phyloP scores from a whole-genome alignment of 164 flowering plant genomes.

The Sedum album region DNA sequence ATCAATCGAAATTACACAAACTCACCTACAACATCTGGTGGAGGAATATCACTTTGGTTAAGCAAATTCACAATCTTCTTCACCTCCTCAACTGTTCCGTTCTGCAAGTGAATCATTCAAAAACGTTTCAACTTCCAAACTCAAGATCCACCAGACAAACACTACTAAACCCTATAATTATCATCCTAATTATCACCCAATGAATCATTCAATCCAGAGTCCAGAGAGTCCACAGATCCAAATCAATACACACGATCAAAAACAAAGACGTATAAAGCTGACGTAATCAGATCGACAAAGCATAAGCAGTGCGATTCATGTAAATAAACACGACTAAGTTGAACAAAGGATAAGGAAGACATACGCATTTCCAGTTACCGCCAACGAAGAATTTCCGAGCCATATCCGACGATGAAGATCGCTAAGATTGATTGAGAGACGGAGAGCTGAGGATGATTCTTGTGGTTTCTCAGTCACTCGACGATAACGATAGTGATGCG shows the following conservation, averaged over 20 bases:
- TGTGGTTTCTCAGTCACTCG: too few species aligned
- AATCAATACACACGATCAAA: neutral
- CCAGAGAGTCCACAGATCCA: neutral
- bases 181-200: neutral
- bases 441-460: too few species aligned
- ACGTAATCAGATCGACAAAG: neutral
- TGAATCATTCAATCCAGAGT: neutral
- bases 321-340: neutral
- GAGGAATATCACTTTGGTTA: constrained; percentile 63
- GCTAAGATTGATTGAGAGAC: too few species aligned
- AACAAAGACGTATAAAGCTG: too few species aligned
- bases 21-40: constrained; percentile 72
- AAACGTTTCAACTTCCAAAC: neutral
- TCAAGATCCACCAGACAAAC: neutral
- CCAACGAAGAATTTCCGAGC: constrained; percentile 83
- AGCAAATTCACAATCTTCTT: constrained; percentile 63
- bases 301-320: neutral
- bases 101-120: constrained; percentile 28
- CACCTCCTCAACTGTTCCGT: constrained; percentile 77
- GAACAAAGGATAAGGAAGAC: constrained; percentile 10
- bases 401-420: constrained; percentile 26
- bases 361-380: constrained; percentile 95
- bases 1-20: neutral
- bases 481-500: too few species aligned
- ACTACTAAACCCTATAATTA: neutral